Conservation (phyloP, 2,329 filamentous ascomycete species). For the Fusarium buxicola region DNA sequence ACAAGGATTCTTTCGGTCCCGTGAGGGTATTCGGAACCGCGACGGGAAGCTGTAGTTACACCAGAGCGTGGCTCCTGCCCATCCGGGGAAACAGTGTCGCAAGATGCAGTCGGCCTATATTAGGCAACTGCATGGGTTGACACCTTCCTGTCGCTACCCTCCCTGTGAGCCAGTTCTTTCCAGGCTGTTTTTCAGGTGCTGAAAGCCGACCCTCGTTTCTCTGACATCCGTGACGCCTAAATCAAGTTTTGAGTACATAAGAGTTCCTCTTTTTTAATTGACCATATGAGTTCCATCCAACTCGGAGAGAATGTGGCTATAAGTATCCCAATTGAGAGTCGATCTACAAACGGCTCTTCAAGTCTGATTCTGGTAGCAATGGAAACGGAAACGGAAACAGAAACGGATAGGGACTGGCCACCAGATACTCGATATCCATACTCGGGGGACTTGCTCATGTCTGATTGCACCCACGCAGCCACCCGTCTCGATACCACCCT, state of each 20-base stretch:
- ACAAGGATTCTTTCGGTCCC: no score
- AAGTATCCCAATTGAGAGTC: background rate
- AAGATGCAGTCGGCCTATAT: slow-evolving; percentile 29
- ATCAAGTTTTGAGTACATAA: background rate
- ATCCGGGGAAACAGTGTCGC: slow-evolving; percentile 3
- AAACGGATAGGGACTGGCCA: background rate
- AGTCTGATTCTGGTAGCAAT: background rate
- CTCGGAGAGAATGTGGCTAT: no score
- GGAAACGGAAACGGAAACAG: no score
- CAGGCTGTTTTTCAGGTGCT: background rate
- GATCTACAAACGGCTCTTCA: background rate
- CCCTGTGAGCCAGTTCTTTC: background rate
- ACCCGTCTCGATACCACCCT: slow-evolving; percentile 18
- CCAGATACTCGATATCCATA: background rate
- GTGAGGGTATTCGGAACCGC: background rate
- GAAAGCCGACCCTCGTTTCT: background rate
- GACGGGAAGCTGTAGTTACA: slow-evolving; percentile 33
- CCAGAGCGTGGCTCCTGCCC: slow-evolving; percentile 15
- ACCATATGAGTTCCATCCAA: no score
- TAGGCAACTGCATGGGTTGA: slow-evolving; percentile 6
- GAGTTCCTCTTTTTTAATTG: no score
- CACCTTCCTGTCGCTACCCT: slow-evolving; percentile 13
- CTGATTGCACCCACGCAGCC: slow-evolving; percentile 26
- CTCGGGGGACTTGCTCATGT: background rate
- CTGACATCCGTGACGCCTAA: background rate